Evolutionary conservation across 2,329 filamentous ascomycete species (phyloP), one percentile per base, ranked within the genome.

Genomic region (Colletotrichum paranaense): DNA sequence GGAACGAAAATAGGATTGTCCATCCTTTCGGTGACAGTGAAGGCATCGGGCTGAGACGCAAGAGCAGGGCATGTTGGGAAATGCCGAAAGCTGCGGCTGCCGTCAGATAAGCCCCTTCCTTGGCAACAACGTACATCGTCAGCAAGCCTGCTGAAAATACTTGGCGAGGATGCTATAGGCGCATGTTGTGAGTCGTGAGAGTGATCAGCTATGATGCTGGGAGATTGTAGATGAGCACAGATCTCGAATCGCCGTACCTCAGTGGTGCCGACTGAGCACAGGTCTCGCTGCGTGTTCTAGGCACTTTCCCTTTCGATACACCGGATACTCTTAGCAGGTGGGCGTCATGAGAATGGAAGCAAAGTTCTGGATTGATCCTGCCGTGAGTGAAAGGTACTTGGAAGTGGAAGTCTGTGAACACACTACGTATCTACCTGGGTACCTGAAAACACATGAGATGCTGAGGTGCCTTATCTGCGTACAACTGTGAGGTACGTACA

Each of bases 51-150:
- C 58, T 64, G 66, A 59, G 70, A 60, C 63, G 66, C 69, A 69
- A 58, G 65, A 59, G 24, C 32, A 46, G 35, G 30, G 46, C 24
- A 58, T 7, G 11, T 73, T 11, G 16, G 56, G 60, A 57, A 65
- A 58, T 73, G 70, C 70, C 70, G 70, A 70, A 60, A 68, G 42
- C 59, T 73, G 66, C 70, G 66, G 70, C 59, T 72, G 46, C 38
- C 52, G 64, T 72, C 57, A 72, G 64, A 72, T 58, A 72, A 59
- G 69, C 64, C 69, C 57, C 38, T 63, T 68, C 58, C 68, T 72
- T 72, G 68, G 63, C 63, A 49, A 56, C 68, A 52, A 62, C 63
- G 32, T 62, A 63, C 62, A 35, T 67, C 57, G 63, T 72, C 68
- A 72, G 57, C 63, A 38, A 26, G 38, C 19, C 42, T 32, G 22